A percentile compares a stretch with the other conserved stretches of the same genome.
phyloP scores from a whole-genome alignment of 768 basidiomycete genomes.

The Boletus tylopilopsis region DNA sequence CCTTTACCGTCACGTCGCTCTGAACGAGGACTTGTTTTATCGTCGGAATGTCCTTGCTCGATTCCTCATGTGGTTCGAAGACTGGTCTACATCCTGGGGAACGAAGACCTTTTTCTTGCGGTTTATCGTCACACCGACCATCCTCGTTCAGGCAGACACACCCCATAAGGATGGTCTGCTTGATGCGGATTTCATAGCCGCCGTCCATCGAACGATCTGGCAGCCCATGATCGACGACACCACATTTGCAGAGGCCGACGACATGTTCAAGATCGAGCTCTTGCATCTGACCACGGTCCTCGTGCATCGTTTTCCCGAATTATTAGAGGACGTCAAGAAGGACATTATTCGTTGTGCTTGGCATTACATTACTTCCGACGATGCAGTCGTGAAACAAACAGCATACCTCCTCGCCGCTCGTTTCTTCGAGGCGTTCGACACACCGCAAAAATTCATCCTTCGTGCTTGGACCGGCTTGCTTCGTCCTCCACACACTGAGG shows the following conservation, averaged over 20 bases:
- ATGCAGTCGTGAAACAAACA: conserved; percentile 89
- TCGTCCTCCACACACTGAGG: conserved; percentile 75
- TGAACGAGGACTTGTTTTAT: conserved; percentile 61
- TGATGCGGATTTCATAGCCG: conserved; percentile 64
- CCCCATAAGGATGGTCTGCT: conserved; percentile 57
- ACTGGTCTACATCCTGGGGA: conserved; percentile 54
- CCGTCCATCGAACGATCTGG: conserved; percentile 78
- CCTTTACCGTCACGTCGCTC: conserved; percentile 80
- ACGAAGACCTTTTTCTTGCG: conserved; percentile 82
- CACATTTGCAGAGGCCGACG: conserved; percentile 60
- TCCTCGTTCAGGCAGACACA: conserved; percentile 71
- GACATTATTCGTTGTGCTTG: conserved; percentile 93
- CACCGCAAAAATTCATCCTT: conserved; percentile 86
- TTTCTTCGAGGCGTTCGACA: conserved; percentile 87
- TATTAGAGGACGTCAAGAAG: conserved; percentile 81
- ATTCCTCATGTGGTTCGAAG: conserved; percentile 83
- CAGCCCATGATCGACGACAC: conserved; percentile 60
- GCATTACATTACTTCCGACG: conserved; percentile 82
- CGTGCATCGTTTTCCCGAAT: conserved; percentile 76
- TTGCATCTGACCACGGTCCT: conserved; percentile 86
- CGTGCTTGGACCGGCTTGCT: conserved; percentile 89
- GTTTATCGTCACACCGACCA: conserved; percentile 81
- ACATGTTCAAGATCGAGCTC: conserved; percentile 87
- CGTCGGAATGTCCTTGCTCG: conserved; percentile 81
- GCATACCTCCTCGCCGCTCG: conserved; percentile 87